Conservation (phyloP, 805 yeast genomes). For the Candida yuanshanica region DNA sequence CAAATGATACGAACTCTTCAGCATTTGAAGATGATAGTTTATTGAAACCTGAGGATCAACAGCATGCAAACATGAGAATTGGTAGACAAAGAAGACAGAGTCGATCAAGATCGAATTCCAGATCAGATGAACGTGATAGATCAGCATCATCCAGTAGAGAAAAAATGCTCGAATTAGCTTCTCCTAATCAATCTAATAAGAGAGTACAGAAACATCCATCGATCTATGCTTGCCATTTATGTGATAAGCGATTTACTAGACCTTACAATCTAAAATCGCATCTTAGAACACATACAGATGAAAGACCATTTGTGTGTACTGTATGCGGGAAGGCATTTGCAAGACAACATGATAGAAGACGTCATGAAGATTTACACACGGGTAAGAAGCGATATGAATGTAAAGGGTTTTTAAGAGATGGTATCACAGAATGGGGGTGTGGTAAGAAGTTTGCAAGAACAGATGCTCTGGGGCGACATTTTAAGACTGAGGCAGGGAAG, state of each 20-base stretch:
- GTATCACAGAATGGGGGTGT: slow-evolving; percentile 64
- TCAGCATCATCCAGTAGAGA: slow-evolving; percentile 34
- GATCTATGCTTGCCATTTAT: slow-evolving; percentile 70
- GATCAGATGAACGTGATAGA: slow-evolving; percentile 20
- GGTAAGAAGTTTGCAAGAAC: slow-evolving; percentile 74
- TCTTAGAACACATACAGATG: slow-evolving; percentile 83
- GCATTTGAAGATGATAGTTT: slow-evolving; percentile 10
- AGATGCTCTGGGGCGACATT: slow-evolving; percentile 75
- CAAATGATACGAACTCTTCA: slow-evolving; percentile 1
- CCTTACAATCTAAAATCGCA: slow-evolving; percentile 93
- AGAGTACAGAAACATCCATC: slow-evolving; percentile 69
- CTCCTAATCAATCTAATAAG: slow-evolving; percentile 46
- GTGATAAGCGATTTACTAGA: slow-evolving; percentile 84
- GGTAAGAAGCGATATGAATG: slow-evolving; percentile 75
- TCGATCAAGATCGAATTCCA: slow-evolving; percentile 24
- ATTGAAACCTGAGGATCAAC: slow-evolving; percentile 13
- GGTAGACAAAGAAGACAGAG: slow-evolving; percentile 33
- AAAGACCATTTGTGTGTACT: slow-evolving; percentile 67
- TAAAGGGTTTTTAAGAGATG: slow-evolving; percentile 55
- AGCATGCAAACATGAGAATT: slow-evolving; percentile 17
- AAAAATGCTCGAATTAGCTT: slow-evolving; percentile 60
- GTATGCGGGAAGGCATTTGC: slow-evolving; percentile 81
- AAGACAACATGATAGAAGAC: slow-evolving; percentile 67
- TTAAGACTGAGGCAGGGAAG: slow-evolving; percentile 74
- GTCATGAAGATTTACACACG: slow-evolving; percentile 71